Conservation (phyloP, 345 rosid species). For the Cardamine resedifolia region DNA sequence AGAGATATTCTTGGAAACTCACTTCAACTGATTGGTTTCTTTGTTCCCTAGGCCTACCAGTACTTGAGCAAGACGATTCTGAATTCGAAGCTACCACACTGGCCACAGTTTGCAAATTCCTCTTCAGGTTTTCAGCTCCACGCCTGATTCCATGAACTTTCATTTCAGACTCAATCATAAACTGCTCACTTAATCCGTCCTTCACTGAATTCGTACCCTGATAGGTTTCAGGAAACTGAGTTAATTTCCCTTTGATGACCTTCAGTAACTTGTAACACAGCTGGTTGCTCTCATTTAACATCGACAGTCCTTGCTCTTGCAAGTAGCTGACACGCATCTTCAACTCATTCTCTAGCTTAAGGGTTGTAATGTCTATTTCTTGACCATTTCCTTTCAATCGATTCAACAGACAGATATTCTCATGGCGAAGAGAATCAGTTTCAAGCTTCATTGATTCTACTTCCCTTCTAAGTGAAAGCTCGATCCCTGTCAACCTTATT, state of each 20-base stretch:
- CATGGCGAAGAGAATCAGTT: slow-evolving; percentile 75
- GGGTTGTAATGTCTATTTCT: slow-evolving; percentile 50
- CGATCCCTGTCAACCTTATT: slow-evolving; percentile 79
- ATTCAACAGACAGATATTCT: slow-evolving; percentile 73
- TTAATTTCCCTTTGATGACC: slow-evolving; percentile 54
- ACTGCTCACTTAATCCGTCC: slow-evolving; percentile 61
- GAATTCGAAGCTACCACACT: slow-evolving; percentile 45
- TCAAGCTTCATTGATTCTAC: slow-evolving; percentile 62
- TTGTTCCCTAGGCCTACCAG: slow-evolving; percentile 34
- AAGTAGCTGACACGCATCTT: slow-evolving; percentile 57
- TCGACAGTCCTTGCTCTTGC: slow-evolving; percentile 76
- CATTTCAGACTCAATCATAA: slow-evolving; percentile 68
- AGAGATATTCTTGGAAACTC: slow-evolving; percentile 28
- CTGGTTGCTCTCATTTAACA: slow-evolving; percentile 61
- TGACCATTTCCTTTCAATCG: slow-evolving; percentile 66
- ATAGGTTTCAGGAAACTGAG: slow-evolving; percentile 49
- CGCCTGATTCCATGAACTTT: slow-evolving; percentile 71
- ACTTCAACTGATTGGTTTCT: slow-evolving; percentile 60
- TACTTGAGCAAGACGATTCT: slow-evolving; percentile 32
- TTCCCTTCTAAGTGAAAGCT: slow-evolving; percentile 77
- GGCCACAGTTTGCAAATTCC: slow-evolving; percentile 71
- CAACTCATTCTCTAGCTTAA: slow-evolving; percentile 77
- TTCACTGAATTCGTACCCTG: slow-evolving; percentile 38
- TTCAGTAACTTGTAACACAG: slow-evolving; percentile 66
- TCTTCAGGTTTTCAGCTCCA: slow-evolving; percentile 64